Evolutionary conservation across 345 rosid species (phyloP), one percentile per base, ranked within the genome.

Genomic region (Sonneratia caseolaris): DNA sequence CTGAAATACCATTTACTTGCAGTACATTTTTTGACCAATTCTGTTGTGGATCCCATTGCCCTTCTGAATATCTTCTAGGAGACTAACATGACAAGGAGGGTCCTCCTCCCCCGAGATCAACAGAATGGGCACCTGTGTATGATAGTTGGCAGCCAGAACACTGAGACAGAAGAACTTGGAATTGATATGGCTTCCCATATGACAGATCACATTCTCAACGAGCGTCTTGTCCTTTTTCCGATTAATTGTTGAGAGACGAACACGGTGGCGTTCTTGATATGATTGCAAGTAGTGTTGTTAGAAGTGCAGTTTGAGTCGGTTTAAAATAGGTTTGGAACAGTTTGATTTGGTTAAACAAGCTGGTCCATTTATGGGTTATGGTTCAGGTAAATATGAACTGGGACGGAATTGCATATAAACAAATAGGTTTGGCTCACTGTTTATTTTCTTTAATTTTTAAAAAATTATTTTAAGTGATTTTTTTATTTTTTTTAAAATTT

Each of bases 71-170:
- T 86, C 84, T 37, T 82, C n/a, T n/a, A n/a, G 72, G 24, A 75
- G 68, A 12, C 76, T 72, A 24, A 87, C 85, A 0, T 83, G 69
- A 61, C 98, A 93, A 15, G 86, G 92, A 3, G 86, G 87, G 79
- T 93, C 97, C 16, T 66, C 64, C 40, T 89, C 96, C 98, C 98
- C 97, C 12, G 91, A 71, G 77, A 93, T 81, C 69, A 89, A 82
- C 86, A 91, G 72, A 36, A 91, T 83, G 2, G 98, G 98, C 8
- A 85, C 92, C 73, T 82, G 84, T 22, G 88, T 69, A 2, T 78
- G 48, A 27, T 91, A 76, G 85, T 93, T 94, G 3, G 97, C 97
- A 71, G 88, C 92, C 70, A 93, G 86, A 56, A 93, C 97, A 79
- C 97, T 93, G 84, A 27, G 32, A 27, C 32, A 27, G 32, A 27